phyloP scores from a whole-genome alignment of 495 filamentous ascomycete genomes.

The Podospora pseudoanserina region DNA sequence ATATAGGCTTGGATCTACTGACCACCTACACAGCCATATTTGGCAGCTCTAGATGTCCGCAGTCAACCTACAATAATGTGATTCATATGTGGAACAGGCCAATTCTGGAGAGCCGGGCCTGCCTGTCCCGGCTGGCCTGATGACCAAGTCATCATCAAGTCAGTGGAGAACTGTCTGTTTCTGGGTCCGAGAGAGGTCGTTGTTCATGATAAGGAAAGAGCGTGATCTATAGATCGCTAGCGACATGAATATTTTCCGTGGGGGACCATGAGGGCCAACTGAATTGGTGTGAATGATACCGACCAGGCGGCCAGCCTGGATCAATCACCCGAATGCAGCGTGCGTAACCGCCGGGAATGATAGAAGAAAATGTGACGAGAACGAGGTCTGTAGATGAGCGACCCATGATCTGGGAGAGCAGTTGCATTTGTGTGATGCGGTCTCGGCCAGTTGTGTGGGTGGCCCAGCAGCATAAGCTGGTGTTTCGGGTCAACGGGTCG shows the following conservation, averaged over 20 bases:
- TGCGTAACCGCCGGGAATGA: background rate
- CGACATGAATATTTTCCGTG: background rate
- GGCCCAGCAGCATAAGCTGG: constrained; percentile 7
- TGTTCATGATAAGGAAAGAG: background rate
- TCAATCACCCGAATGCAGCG: background rate
- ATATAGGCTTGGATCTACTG: background rate
- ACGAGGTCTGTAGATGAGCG: background rate
- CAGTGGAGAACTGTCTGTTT: background rate
- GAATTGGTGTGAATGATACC: background rate
- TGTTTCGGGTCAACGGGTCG: background rate
- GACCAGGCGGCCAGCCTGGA: background rate
- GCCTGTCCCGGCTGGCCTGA: background rate
- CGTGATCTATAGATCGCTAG: background rate
- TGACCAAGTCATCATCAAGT: background rate
- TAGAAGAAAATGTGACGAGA: background rate
- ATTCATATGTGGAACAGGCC: background rate
- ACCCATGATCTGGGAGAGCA: background rate
- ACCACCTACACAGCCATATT: background rate
- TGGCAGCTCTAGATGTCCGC: background rate
- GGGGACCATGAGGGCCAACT: background rate
- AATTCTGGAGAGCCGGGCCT: background rate
- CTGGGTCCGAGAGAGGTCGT: background rate
- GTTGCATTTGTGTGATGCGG: background rate
- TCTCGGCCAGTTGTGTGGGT: constrained; percentile 8
- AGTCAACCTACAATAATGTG: background rate